Base-by-base conservation (phyloP, 225 moss, liverwort and hornwort species). In the Rhytidiadelphus loreus region DNA sequence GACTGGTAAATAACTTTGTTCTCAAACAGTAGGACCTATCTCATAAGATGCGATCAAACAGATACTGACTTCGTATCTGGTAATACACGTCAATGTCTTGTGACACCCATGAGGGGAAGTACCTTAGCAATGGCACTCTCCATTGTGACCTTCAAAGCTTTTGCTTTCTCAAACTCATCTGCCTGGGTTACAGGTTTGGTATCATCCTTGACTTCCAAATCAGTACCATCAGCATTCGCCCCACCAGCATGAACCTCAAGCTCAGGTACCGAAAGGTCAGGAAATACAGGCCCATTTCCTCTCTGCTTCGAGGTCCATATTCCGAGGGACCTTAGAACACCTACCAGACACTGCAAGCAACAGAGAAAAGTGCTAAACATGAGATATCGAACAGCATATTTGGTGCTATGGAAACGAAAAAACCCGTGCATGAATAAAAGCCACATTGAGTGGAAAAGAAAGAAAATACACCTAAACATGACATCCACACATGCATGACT, bases 141-240 rank as follows among this genome's bases (percentile, higher is more conserved):
- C 97, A 96, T 94, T 57, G 96, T 96, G 52, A 96, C 96, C 90
- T 99, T 97, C 83, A 92, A 93, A 83, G 95, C 99, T 94, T 99
- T 99, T 37, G 99, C 99, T 93, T 96, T 99, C 83, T 95, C 99
- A 75, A 99, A 96, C 87, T 96, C 95, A 92, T 97, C 95, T 88
- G 98, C 94, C 87, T 98, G 98, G 28, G 95, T 96, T 89, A 93
- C 93, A 87, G 91, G 92, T 90, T 97, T 96, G 43, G 61, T 75
- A 52, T 95, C 95, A 89, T 99, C 96, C 91, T 93, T 99, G 61
- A 84, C 88, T 89, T 96, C 97, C 43, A 80, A 44, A 52, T 99
- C 97, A 90, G 89, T 89, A 86, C 89, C 92, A 28, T 94, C 90
- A 91, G 73, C 59, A 64, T 52, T 86, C 60, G 65, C 71, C 70